Conservation (phyloP, 176 grass and related monocot species). For the Poa annua region DNA sequence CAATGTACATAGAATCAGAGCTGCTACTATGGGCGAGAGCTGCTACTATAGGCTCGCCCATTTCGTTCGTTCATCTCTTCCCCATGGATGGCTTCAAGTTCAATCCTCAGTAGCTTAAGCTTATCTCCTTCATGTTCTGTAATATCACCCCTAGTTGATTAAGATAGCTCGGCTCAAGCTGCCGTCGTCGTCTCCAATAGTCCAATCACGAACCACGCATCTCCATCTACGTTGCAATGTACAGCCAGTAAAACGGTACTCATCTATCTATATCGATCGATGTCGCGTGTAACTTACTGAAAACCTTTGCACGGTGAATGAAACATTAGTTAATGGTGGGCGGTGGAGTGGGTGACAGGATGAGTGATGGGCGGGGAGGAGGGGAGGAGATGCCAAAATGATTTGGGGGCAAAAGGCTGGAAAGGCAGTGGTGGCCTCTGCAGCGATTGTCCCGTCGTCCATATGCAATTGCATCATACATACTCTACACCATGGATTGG, state of each 20-base stretch:
- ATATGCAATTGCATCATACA: too few relatives aligned
- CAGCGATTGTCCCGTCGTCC: constrained; percentile 30
- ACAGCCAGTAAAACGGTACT: background rate
- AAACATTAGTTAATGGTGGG: constrained; percentile 45
- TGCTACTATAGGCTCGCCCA: background rate
- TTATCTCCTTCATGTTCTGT: background rate
- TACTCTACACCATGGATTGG: background rate
- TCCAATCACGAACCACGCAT: background rate
- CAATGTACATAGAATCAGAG: constrained; percentile 53
- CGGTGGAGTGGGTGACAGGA: background rate
- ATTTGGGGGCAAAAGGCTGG: constrained; percentile 49
- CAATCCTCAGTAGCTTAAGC: constrained; percentile 1
- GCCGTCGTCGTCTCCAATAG: background rate
- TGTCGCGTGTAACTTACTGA: background rate
- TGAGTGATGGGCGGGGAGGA: background rate
- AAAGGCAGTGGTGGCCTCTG: constrained; percentile 1
- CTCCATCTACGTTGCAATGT: background rate
- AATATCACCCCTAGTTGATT: background rate
- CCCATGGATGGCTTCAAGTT: background rate
- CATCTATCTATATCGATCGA: background rate
- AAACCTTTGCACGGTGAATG: constrained; percentile 24
- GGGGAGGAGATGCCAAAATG: constrained; percentile 41
- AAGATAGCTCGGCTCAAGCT: constrained; percentile 24
- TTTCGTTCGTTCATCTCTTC: background rate
- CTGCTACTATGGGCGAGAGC: background rate